Base-by-base conservation (phyloP, 31 red algal species). In the Porphyra umbilicalis region DNA sequence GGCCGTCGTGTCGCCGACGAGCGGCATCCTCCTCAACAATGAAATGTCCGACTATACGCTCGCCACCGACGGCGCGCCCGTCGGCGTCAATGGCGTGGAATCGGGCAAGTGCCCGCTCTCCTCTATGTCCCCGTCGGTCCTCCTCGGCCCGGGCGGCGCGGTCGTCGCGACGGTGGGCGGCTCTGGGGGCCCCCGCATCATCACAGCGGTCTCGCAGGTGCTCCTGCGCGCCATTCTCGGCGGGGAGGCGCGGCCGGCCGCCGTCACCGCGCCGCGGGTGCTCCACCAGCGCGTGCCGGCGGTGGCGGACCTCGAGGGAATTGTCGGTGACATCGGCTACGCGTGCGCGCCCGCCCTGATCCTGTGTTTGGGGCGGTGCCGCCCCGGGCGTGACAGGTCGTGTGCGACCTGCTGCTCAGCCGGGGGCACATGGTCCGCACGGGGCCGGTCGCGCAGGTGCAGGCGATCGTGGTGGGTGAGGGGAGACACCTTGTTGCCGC, bases 281-380 rank as follows among this genome's bases (percentile, higher is more conserved):
- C 96, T 95, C 82, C 96, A 98, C 80, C 96, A 95, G 88, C 80
- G 95, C 37, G 81, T 90, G 13, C 96, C 96, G 34, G 93, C 95
- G 83, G 88, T 85, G 42, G 80, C 95, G 80, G 83, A 77, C 33
- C 80, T 98, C 38, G 96, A 98, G 79, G 83, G 77, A 30, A 82
- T 71, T 25, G 57, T 29, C 2, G 57, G 57, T 71, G 57, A 18
- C 57, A 25, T 4, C 7, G 10, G 5, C 57, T 4, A n/a, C 10
- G 57, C 57, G 25, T 71, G 57, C 30, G 57, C 57, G 20, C 4
- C 30, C 57, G 57, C 25, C 25, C 3, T 29, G 20, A 29, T 71
- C 57, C 57, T 4, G 57, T 71, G 13, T 71, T 71, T 71, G 57
- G 16, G 11, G 57, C 57, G 57, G 25, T 71, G 25, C 57, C 57